Evolutionary conservation across 345 rosid species (phyloP).

Genomic region (Eutrema yunnanense): DNA sequence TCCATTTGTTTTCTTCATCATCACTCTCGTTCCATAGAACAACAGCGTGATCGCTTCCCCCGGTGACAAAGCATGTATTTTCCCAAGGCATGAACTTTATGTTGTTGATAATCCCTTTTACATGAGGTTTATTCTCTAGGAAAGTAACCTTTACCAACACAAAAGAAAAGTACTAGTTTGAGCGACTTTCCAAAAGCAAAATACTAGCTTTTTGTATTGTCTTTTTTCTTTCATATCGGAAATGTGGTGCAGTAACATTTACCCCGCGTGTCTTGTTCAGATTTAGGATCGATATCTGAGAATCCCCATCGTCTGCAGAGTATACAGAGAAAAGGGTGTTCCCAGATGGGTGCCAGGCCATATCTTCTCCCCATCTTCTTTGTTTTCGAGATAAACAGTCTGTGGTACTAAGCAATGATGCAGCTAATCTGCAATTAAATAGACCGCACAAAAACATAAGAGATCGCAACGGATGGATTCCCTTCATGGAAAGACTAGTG

Average conservation of each 20-base stretch:
- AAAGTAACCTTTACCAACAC: slow-evolving; percentile 50
- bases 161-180: slow-evolving; percentile 8
- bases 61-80: slow-evolving; percentile 63
- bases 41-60: slow-evolving; percentile 88
- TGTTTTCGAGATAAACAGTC: slow-evolving; percentile 61
- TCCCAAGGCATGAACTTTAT: slow-evolving; percentile 85
- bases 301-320: slow-evolving; percentile 72
- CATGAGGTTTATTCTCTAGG: slow-evolving; percentile 73
- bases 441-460: background rate
- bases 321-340: slow-evolving; percentile 58
- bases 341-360: slow-evolving; percentile 89
- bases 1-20: slow-evolving; percentile 56
- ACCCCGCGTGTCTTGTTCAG: slow-evolving; percentile 69
- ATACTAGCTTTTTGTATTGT: background rate
- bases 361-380: slow-evolving; percentile 95
- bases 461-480: background rate
- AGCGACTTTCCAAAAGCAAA: background rate
- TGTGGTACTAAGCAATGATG: slow-evolving; percentile 62
- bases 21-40: slow-evolving; percentile 71
- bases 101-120: slow-evolving; percentile 78
- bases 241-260: slow-evolving; percentile 19
- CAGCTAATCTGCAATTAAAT: slow-evolving; percentile 49
- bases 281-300: slow-evolving; percentile 76
- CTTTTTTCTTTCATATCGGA: background rate
- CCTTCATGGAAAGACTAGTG: background rate